These are phyloP conservation scores for Ramichloridium luteum DNA, from an alignment of 2,329 filamentous ascomycete species.

Conservation along the genomic window DNA sequence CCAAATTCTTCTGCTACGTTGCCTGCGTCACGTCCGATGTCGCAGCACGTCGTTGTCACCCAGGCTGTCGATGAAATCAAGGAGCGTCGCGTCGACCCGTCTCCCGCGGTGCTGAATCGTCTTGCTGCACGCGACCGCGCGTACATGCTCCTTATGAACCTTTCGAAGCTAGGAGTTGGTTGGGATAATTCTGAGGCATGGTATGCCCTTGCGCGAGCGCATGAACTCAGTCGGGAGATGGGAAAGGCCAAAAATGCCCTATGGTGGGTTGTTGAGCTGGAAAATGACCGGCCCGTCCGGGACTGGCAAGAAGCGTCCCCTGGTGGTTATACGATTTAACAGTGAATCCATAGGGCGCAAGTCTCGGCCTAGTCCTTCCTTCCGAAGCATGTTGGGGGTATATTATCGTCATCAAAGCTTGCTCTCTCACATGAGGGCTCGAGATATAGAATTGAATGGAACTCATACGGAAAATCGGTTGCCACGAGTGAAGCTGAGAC, in stretches of 20 bases:
- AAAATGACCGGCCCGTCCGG: constrained; percentile 70
- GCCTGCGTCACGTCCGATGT: constrained; percentile 2
- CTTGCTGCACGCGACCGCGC: constrained; percentile 85
- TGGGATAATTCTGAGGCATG: constrained; percentile 94
- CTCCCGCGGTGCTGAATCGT: constrained; percentile 62
- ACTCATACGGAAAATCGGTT: too few relatives aligned
- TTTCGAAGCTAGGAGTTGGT: constrained; percentile 74
- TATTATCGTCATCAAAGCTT: too few relatives aligned
- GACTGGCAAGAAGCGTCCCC: constrained; percentile 52
- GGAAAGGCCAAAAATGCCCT: constrained; percentile 85
- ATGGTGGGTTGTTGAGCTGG: constrained; percentile 96
- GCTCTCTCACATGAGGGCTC: too few relatives aligned
- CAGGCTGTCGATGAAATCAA: constrained; percentile 4
- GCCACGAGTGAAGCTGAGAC: too few relatives aligned
- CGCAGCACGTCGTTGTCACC: constrained; percentile 3
- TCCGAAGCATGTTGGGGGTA: too few relatives aligned
- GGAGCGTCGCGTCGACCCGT: constrained; percentile 23
- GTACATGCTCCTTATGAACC: constrained; percentile 64
- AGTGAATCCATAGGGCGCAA: too few relatives aligned
- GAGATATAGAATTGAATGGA: too few relatives aligned
- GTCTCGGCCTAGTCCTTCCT: too few relatives aligned
- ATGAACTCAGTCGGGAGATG: constrained; percentile 73
- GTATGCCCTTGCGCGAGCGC: constrained; percentile 74
- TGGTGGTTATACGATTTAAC: constrained; percentile 20
- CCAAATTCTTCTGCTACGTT: constrained; percentile 9